Percentiles rank a stretch among this genome's conserved stretches.
Evolutionary conservation across 352 stramenopile genomes (phyloP).

Genomic region (Globisporangium echinulatum): DNA sequence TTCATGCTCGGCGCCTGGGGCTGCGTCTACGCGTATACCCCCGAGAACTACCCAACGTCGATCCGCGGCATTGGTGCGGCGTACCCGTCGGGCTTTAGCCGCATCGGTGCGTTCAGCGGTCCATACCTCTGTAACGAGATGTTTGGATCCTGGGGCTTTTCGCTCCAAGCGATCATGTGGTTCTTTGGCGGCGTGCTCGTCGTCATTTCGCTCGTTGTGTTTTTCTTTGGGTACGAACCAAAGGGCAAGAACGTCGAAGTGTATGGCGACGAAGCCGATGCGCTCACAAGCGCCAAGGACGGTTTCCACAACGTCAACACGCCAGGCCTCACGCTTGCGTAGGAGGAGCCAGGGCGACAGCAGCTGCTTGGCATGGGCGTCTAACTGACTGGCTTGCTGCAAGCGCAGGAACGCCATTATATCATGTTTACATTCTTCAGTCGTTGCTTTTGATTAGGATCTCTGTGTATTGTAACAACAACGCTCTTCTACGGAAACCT

Average conservation of each 20-base stretch:
- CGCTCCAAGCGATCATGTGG: constrained; percentile 64
- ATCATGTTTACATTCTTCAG: no score
- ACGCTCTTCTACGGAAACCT: no score
- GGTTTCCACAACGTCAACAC: constrained; percentile 5
- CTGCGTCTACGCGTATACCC: constrained; percentile 66
- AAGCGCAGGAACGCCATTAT: no score
- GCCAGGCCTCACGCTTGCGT: constrained; percentile 2
- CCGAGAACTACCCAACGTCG: constrained; percentile 67
- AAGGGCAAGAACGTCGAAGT: constrained; percentile 60
- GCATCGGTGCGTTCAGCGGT: constrained; percentile 57
- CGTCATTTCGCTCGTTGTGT: constrained; percentile 38
- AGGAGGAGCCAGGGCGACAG: neutral
- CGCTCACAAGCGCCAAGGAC: constrained; percentile 6
- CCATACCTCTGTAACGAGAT: constrained; percentile 61
- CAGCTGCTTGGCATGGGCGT: no score
- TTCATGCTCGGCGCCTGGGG: constrained; percentile 68
- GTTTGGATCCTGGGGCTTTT: constrained; percentile 46
- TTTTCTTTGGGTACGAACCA: constrained; percentile 65
- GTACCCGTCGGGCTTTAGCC: constrained; percentile 58
- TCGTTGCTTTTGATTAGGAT: no score
- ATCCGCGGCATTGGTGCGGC: constrained; percentile 65
- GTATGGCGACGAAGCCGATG: constrained; percentile 17
- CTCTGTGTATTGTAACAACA: no score
- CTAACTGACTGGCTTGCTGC: no score
- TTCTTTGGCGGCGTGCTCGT: constrained; percentile 59